These are phyloP conservation scores for Eremochloa ophiuroides DNA, from an alignment of 176 grass and related monocot genomes.

Conservation along the genomic window DNA sequence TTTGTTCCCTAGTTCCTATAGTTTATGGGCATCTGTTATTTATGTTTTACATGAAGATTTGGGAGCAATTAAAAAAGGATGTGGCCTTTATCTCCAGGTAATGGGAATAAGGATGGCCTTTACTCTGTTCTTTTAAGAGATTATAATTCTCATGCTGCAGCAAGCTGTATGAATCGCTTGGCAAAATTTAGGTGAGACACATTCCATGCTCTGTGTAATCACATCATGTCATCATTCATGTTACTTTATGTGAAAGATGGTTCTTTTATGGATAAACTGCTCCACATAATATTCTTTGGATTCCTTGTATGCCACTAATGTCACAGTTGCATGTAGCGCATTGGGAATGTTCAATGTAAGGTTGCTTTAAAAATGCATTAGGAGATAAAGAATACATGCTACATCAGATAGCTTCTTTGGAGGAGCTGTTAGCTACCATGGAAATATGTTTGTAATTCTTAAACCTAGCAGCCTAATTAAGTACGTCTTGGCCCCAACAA, in stretches of 20 bases:
- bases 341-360: neutral
- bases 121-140: conserved; percentile 93
- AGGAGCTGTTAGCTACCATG: neutral
- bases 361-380: neutral
- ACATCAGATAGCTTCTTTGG: neutral
- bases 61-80: conserved; percentile 17
- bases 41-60: conserved; percentile 12
- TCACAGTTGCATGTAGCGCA: neutral
- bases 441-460: neutral
- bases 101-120: conserved; percentile 85
- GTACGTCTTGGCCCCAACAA: neutral
- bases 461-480: neutral
- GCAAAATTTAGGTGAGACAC: conserved; percentile 84
- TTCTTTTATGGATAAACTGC: neutral
- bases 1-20: neutral
- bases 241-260: neutral
- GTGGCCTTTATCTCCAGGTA: conserved; percentile 61
- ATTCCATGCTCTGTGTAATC: conserved; percentile 7
- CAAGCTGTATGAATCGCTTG: conserved; percentile 97
- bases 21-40: neutral
- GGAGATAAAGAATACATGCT: neutral
- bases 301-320: neutral
- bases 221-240: neutral
- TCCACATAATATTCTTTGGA: neutral
- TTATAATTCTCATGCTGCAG: conserved; percentile 99